Evolutionary conservation across 371 early-diverging fungal genomes (phyloP), one percentile per base, ranked within the genome.

Genomic region (Lichtheimia ornata): DNA sequence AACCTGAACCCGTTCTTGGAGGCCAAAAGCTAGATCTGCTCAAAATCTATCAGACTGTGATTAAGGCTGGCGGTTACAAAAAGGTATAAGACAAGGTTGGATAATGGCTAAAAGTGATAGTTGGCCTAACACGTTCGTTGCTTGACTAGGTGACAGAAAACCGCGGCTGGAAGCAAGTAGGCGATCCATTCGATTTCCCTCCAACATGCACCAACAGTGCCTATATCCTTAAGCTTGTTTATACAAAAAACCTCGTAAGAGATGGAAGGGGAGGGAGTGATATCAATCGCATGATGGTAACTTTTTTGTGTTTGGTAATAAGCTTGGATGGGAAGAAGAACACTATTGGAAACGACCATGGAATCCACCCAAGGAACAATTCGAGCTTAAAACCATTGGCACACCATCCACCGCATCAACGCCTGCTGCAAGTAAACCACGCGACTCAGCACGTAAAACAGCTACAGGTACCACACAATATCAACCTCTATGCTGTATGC

Each of bases 131-230:
- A 43, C 54, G 6, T 13, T 15, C 12, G 15, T 18, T 43, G n/a
- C n/a, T n/a, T n/a, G 0, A 24, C 27, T 66, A 89, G 90, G 91
- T 93, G 20, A 89, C 91, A 6, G 69, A 78, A 30, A 89, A 90
- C 50, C 85, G 91, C 44, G 86, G 88, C 14, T 93, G 94, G 94
- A 90, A 88, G 63, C 83, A 88, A 70, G 84, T 93, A 15, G 83
- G 88, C 47, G 76, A 84, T 58, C 88, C 89, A 0, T 91, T 94
- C 70, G 82, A 92, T 61, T 88, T 94, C 56, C 92, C 94, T 5
- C 72, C 87, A 11, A 94, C 92, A 12, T 92, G 94, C 70, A 94
- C 93, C 22, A 94, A 92, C 69, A 86, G 88, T 59, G 93, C 93
- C 7, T 92, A 87, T 69, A 89, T 91, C 57, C 75, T 91, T 51